Evolutionary conservation across 371 early-diverging fungal species (phyloP), one percentile per base, ranked within the genome.

Genomic region (Rhizopus delemar): DNA sequence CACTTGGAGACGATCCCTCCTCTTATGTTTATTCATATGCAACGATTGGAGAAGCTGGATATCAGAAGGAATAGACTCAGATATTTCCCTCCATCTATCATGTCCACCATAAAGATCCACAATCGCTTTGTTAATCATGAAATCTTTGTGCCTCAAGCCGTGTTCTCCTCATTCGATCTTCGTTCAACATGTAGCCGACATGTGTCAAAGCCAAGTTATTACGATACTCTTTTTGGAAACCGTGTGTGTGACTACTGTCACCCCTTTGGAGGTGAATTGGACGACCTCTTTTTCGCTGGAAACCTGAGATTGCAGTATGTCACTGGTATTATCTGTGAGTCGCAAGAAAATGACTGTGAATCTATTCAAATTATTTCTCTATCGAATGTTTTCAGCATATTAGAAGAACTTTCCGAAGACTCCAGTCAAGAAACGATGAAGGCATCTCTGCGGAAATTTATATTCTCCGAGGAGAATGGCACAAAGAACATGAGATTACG

Each of bases 1-100:
- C 59, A 69, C 8, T 58, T 91, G 0, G 57, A 60, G 13, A 60
- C 62, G 0, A 63, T 91, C 2, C 91, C 91, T 0, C 62, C 71
- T 0, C 65, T 70, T 7, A 33, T 77, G 34, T 65, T 85, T 41
- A 59, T 71, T 1, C 66, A 71, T 4, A 69, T 83, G 46, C 55
- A 53, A 1, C 36, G 68, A 8, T 58, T 85, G 8, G 72, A 74
- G 48, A 85, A 85, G 39, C 39, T 85, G 43, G 86, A 85, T 58
- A 66, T 81, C 38, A 73, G 86, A 4, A 58, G 84, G 8, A 85
- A 85, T 50, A 58, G 66, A 39, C 65, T 85, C 12, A 63, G 54
- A 15, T 78, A 71, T 53, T 48, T 83, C 22, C 86, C 86, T 12
- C 70, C 82, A 1, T 75, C 75, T 7, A 62, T 79, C 43, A 31